A percentile compares a stretch with the other conserved stretches of the same genome.
Evolutionary conservation across 2,329 filamentous ascomycete genomes (phyloP).

Genomic region (Colletotrichum tropicale): DNA sequence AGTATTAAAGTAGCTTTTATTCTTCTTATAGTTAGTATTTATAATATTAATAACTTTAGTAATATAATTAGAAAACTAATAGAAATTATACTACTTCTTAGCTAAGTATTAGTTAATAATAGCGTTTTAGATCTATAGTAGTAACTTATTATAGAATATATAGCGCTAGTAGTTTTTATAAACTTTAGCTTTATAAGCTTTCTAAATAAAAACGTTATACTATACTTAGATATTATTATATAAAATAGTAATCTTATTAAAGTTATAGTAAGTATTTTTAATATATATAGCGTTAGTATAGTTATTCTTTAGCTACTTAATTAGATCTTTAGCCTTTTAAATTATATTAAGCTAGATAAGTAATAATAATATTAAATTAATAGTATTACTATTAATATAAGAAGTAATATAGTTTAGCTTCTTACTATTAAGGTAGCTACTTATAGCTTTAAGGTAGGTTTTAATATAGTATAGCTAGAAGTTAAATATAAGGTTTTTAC

Average conservation of each 20-base stretch:
- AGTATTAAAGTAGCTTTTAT: no score
- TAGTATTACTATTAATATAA: background rate
- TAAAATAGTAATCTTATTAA: background rate
- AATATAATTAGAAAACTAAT: no score
- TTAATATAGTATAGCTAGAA: background rate
- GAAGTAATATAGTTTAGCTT: background rate
- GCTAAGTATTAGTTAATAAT: background rate
- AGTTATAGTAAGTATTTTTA: background rate
- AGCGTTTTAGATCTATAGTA: background rate
- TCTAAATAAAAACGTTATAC: background rate
- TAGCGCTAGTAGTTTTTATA: no score
- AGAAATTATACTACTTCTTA: background rate
- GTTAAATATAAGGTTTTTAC: background rate
- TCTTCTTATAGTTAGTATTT: no score
- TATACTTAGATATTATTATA: background rate
- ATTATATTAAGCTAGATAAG: background rate
- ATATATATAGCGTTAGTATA: background rate
- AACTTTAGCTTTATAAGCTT: background rate
- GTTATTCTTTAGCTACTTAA: background rate
- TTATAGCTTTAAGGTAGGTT: no score
- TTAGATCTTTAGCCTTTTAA: background rate
- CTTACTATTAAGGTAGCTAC: no score
- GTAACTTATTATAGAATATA: background rate
- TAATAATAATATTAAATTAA: background rate
- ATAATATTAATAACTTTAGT: no score